Conservation (phyloP, 139 green algal species). For the Auxenochlorella pyrenoidosa region DNA sequence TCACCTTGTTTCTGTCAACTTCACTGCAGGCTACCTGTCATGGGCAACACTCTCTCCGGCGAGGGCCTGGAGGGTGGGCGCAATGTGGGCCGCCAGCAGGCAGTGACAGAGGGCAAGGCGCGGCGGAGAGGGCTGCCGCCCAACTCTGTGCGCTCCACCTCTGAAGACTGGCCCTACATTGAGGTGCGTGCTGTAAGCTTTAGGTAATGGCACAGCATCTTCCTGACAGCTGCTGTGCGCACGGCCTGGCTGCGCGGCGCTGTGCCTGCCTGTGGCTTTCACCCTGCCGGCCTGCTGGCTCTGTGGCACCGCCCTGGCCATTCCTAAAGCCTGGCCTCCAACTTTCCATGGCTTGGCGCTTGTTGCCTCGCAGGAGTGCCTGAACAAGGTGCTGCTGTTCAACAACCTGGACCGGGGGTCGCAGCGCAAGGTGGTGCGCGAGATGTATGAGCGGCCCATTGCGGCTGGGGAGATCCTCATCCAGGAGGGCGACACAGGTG, state of each 20-base stretch:
- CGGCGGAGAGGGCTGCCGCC: conserved; percentile 43
- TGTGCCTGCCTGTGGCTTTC: not conserved
- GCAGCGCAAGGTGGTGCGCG: conserved; percentile 51
- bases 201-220: not conserved
- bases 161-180: conserved; percentile 76
- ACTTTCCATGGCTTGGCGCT: not conserved
- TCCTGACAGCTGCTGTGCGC: not conserved
- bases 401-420: conserved; percentile 70
- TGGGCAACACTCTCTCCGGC: conserved; percentile 47
- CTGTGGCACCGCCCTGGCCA: too few species aligned
- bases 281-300: not conserved
- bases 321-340: too few species aligned
- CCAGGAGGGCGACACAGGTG: conserved; percentile 85
- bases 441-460: conserved; percentile 67
- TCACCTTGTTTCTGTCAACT: too few species aligned
- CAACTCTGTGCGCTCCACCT: conserved; percentile 58
- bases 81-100: conserved; percentile 55
- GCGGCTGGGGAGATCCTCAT: conserved; percentile 90
- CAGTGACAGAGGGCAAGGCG: conserved; percentile 69
- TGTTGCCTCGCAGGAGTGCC: conserved; percentile 57
- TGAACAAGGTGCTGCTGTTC: conserved; percentile 89
- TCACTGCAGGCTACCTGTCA: conserved; percentile 4
- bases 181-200: conserved; percentile 54
- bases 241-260: not conserved
- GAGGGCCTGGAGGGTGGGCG: conserved; percentile 12